Evolutionary conservation across 495 filamentous ascomycete species (phyloP).

Genomic region (Rostrohypoxylon terebratum): DNA sequence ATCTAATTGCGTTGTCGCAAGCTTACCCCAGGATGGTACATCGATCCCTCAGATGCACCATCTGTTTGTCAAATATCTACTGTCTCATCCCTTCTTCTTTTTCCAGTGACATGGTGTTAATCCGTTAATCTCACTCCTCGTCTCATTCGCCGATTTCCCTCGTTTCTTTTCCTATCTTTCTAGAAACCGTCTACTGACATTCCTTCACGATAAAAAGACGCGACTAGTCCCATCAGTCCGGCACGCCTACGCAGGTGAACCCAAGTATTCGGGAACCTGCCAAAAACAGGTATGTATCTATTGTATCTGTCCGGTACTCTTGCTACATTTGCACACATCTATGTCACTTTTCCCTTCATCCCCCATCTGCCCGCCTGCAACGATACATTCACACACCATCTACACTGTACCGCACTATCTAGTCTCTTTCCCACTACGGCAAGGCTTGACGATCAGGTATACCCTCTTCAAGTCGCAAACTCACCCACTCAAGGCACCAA

Average conservation of each 20-base stretch:
- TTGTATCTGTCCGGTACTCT: constrained; percentile 26
- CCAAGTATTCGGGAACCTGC: constrained; percentile 51
- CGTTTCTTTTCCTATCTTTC: constrained; percentile 20
- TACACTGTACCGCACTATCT: constrained; percentile 44
- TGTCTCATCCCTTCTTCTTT: constrained; percentile 19
- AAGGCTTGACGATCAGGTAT: constrained; percentile 49
- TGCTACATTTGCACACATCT: constrained; percentile 26
- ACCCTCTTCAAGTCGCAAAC: constrained; percentile 50
- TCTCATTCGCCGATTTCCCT: constrained; percentile 16
- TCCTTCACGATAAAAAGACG: constrained; percentile 35
- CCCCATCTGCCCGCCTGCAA: constrained; percentile 52
- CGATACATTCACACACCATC: constrained; percentile 52
- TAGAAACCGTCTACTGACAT: constrained; percentile 35
- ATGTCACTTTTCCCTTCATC: constrained; percentile 38
- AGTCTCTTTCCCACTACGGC: constrained; percentile 46
- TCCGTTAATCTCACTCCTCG: constrained; percentile 14
- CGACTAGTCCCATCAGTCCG: constrained; percentile 46
- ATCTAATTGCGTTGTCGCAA: constrained; percentile 45
- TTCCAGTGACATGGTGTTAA: constrained; percentile 15
- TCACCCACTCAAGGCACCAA: constrained; percentile 48
- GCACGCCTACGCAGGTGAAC: constrained; percentile 46
- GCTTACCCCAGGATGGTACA: constrained; percentile 46
- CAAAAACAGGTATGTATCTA: constrained; percentile 48
- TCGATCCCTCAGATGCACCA: constrained; percentile 25
- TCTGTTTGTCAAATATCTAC: constrained; percentile 23